Evolutionary conservation across 305 asterid genomes (phyloP).

Genomic region (Fraxinus albicans): DNA sequence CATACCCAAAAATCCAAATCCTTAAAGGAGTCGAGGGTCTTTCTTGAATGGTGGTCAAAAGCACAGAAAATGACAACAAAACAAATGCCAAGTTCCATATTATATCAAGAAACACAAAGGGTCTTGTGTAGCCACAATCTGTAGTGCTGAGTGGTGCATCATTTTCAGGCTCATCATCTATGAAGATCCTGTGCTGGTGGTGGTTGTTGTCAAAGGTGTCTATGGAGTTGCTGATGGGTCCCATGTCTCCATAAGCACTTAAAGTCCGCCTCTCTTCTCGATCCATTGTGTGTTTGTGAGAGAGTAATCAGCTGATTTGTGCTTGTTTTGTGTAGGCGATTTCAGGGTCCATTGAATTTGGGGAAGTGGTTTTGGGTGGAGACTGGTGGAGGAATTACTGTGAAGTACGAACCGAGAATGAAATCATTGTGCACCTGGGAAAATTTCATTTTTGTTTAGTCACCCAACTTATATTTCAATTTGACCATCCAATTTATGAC

Average conservation of each 20-base stretch:
- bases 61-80: constrained; percentile 54
- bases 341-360: neutral
- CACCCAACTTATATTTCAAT: no score
- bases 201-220: constrained; percentile 26
- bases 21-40: constrained; percentile 74
- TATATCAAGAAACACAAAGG: constrained; percentile 74
- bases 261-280: constrained; percentile 26
- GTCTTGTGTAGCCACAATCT: constrained; percentile 54
- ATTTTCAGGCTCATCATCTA: constrained; percentile 23
- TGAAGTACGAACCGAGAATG: neutral
- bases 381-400: constrained; percentile 2
- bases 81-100: constrained; percentile 80
- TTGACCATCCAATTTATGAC: no score
- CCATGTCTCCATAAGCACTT: constrained; percentile 19
- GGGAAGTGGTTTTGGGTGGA: constrained; percentile 8
- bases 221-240: constrained; percentile 26
- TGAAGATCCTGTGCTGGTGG: constrained; percentile 31
- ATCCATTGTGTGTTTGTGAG: constrained; percentile 35
- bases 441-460: neutral
- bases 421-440: neutral
- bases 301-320: neutral
- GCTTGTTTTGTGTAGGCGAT: neutral
- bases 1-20: constrained; percentile 78
- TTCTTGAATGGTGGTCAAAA: constrained; percentile 49
- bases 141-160: constrained; percentile 10